Evolutionary conservation across 257 asterid species (phyloP), one percentile per base, ranked within the genome.

Genomic region (Solanum commersonii): DNA sequence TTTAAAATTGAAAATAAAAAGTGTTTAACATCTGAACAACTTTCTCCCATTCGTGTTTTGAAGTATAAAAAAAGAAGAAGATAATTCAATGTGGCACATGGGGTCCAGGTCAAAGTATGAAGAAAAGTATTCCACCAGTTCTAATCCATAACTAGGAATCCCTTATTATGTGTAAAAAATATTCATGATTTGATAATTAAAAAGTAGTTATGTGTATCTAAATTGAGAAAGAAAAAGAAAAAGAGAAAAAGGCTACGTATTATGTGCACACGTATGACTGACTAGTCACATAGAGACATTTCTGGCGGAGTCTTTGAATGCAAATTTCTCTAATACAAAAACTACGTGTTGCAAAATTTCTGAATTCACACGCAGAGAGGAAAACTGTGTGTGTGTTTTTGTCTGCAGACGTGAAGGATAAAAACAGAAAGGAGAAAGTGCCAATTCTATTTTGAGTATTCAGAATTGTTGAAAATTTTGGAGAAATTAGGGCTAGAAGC

Each of bases 401-500:
- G 34, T 20, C n/a, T 29, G 6, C 33, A 56, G 27, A 25, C 84
- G 49, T 42, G 46, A 86, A 71, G 71, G 70, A 44, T 35, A 59
- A 59, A 27, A 44, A 46, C 49, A 86, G 73, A 46, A 49, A 72
- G 88, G 52, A 78, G 56, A 33, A 72, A 33, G 49, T 72, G 88
- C 23, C 84, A 49, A 33, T 68, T 81, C 35, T 31, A 46, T 86
- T 70, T 18, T 18, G 70, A 27, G 82, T 42, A n/a, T 63, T 23
- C 34, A 65, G 49, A 25, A 37, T 20, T 23, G 13, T 38, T 18
- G 82, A 49, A 5, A 7, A 49, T n/a, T 71, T 31, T 46, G 46
- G 31, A 74, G 68, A 73, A 79, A 85, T 79, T 86, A 86, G 88
- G 85, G 88, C 81, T 73, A 23, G 27, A 27, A 56, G n/a, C 38